Percentiles rank a stretch among this genome's conserved stretches.
These are phyloP conservation scores for Parietichytrium sp. DNA, from an alignment of 108 stramenopile genomes.

Conservation along the genomic window DNA sequence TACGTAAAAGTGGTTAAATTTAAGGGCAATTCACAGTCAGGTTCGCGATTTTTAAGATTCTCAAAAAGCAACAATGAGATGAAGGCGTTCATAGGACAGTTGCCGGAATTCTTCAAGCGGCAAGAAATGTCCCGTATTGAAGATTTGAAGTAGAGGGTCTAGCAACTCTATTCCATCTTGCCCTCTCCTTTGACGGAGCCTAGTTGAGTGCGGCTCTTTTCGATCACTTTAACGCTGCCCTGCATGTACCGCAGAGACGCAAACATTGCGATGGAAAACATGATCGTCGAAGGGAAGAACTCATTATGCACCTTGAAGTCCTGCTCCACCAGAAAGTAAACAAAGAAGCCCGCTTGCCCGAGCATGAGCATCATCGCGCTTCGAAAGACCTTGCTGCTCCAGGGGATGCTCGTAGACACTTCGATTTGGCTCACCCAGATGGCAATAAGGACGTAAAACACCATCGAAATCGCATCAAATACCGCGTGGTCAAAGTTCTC, in stretches of 20 bases:
- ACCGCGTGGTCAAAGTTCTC: neutral
- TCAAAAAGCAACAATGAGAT: too few species aligned
- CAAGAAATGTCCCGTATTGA: too few species aligned
- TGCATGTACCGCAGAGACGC: conserved; percentile 24
- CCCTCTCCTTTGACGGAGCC: too few species aligned
- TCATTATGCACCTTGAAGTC: neutral
- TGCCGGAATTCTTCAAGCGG: too few species aligned
- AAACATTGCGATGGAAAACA: neutral
- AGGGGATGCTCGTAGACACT: neutral
- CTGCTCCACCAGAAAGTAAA: neutral
- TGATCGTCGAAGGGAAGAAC: neutral
- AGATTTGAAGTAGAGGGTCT: too few species aligned
- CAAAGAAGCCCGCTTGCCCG: neutral
- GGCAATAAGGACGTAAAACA: neutral
- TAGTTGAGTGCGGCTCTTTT: neutral
- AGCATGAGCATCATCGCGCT: neutral
- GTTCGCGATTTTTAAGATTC: too few species aligned
- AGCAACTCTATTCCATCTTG: too few species aligned
- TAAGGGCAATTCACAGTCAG: too few species aligned
- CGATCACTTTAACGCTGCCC: neutral
- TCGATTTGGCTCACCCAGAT: neutral
- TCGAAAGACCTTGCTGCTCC: neutral
- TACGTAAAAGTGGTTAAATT: too few species aligned
- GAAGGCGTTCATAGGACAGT: too few species aligned
- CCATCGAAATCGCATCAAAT: neutral